Evolutionary conservation across 768 basidiomycete species (phyloP).

Genomic region (Amanita polypyramis): DNA sequence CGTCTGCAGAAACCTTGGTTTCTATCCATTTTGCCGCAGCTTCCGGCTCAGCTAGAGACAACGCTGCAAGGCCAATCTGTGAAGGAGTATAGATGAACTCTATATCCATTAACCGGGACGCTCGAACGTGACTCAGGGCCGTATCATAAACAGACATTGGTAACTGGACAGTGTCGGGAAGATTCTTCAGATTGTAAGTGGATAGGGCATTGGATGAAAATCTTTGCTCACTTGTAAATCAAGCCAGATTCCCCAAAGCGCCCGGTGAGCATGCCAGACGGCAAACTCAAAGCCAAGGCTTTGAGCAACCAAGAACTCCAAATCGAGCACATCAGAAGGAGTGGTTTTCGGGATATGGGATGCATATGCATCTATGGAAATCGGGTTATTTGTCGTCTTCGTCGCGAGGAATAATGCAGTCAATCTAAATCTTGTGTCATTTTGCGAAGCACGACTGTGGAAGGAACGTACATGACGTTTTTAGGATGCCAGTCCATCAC

Average conservation of each 20-base stretch:
- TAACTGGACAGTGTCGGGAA: background rate
- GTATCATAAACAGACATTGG: constrained; percentile 39
- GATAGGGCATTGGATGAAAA: background rate
- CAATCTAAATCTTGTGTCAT: constrained; percentile 45
- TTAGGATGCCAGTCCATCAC: constrained; percentile 99
- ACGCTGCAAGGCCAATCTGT: constrained; percentile 81
- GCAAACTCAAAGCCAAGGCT: constrained; percentile 91
- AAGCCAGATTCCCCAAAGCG: constrained; percentile 81
- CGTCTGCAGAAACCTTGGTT: constrained; percentile 21
- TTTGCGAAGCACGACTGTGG: background rate
- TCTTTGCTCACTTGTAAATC: constrained; percentile 63
- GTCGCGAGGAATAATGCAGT: constrained; percentile 92
- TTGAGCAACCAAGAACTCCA: constrained; percentile 95
- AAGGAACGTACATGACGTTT: constrained; percentile 77
- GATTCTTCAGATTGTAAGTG: constrained; percentile 1
- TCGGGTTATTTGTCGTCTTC: constrained; percentile 94
- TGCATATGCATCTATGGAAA: constrained; percentile 80
- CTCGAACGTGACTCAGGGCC: constrained; percentile 57
- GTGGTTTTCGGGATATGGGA: constrained; percentile 73
- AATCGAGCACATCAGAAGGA: constrained; percentile 78
- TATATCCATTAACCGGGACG: constrained; percentile 82
- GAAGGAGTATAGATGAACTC: constrained; percentile 90
- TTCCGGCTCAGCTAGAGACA: constrained; percentile 53
- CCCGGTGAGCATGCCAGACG: constrained; percentile 84
- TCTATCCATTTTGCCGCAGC: constrained; percentile 53